Percentiles rank a stretch among this genome's conserved stretches.
Conservation (phyloP, 2,329 filamentous ascomycete species). For the Colletotrichum destructivum region DNA sequence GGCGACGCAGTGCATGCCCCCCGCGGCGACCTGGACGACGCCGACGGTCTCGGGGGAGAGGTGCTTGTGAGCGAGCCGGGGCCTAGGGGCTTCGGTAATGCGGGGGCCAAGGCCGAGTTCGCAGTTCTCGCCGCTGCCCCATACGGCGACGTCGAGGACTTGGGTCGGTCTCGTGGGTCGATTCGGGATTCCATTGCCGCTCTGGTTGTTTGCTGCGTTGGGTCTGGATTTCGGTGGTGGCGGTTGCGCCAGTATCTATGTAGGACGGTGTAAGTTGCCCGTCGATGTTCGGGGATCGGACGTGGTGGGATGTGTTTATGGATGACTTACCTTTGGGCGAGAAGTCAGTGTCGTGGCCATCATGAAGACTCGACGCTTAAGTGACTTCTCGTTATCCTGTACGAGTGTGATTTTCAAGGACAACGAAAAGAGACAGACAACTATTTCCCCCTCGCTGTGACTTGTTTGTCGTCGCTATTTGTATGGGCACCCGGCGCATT, state of each 20-base stretch:
- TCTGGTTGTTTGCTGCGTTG: not conserved
- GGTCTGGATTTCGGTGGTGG: not conserved
- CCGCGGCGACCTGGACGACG: slow-evolving; percentile 74
- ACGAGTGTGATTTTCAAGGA: no score
- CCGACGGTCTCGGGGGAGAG: slow-evolving; percentile 67
- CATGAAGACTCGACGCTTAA: rapidly evolving
- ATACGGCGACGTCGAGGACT: slow-evolving; percentile 33
- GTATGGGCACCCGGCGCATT: not conserved
- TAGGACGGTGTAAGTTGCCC: slow-evolving; percentile 20
- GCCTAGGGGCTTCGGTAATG: slow-evolving; percentile 16
- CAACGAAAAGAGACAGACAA: no score
- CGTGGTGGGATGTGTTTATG: no score
- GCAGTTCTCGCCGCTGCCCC: slow-evolving; percentile 39
- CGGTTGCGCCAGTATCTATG: not conserved
- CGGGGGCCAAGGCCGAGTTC: slow-evolving; percentile 35
- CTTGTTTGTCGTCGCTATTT: slow-evolving; percentile 1
- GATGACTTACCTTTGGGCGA: slow-evolving; percentile 18
- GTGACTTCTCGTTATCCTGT: no score
- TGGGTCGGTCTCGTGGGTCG: slow-evolving; percentile 9
- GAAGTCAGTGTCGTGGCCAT: slow-evolving; percentile 19
- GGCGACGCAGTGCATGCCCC: slow-evolving; percentile 75
- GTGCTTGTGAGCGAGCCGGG: slow-evolving; percentile 65
- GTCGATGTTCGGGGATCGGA: not conserved
- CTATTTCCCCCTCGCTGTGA: not conserved
- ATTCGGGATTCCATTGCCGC: not conserved